Evolutionary conservation across 2,329 filamentous ascomycete species (phyloP).

Genomic region (Aspergillus sp.): DNA sequence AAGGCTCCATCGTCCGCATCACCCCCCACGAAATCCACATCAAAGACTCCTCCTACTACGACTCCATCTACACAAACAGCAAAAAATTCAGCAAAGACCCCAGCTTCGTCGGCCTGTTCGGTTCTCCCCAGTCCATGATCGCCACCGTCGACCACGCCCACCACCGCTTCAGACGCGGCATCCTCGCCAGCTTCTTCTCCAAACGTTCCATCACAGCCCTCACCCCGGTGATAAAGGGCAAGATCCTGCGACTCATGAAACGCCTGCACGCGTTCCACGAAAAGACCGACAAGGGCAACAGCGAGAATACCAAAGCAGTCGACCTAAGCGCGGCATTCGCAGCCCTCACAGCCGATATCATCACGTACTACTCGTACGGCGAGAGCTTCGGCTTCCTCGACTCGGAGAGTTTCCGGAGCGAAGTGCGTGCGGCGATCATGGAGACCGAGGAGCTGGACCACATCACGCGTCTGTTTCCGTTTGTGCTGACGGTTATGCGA

Average conservation of each 20-base stretch:
- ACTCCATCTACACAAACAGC: conserved; percentile 30
- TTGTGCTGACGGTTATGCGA: neutral
- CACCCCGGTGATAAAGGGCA: neutral
- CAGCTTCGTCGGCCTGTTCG: neutral
- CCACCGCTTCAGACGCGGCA: conserved; percentile 30
- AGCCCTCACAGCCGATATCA: conserved; percentile 9
- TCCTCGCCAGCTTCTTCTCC: conserved; percentile 47
- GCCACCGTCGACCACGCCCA: neutral
- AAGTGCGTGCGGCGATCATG: neutral
- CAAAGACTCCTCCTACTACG: conserved; percentile 32
- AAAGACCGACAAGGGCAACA: too few relatives aligned
- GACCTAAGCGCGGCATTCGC: neutral
- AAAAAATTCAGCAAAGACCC: conserved; percentile 5
- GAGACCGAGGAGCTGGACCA: neutral
- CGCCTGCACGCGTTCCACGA: neutral
- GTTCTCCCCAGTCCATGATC: neutral
- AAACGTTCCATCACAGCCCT: neutral
- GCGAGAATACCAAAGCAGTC: neutral
- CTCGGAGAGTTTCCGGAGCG: neutral
- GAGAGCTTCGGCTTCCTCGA: neutral
- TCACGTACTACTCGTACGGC: conserved; percentile 7
- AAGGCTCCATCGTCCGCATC: conserved; percentile 38
- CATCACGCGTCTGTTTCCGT: neutral
- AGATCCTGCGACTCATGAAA: neutral
- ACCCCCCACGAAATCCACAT: conserved; percentile 38